Conservation (phyloP, 2,329 filamentous ascomycete genomes). For the Drechslerella stenobrocha region DNA sequence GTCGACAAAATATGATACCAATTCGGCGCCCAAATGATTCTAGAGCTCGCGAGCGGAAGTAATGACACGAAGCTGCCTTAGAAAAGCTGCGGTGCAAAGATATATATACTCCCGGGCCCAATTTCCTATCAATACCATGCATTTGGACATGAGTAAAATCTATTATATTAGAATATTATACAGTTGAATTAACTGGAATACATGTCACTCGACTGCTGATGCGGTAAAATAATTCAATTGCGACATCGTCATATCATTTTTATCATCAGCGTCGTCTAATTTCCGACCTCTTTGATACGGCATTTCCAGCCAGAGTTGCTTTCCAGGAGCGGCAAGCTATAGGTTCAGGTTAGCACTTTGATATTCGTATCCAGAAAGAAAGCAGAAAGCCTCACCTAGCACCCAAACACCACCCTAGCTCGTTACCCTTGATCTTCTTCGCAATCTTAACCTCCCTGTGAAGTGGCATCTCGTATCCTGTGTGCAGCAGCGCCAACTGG, state of each 20-base stretch:
- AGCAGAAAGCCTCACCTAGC: slow-evolving; percentile 69
- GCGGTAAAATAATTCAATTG: too few species aligned
- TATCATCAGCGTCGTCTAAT: slow-evolving; percentile 53
- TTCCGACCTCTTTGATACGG: slow-evolving; percentile 75
- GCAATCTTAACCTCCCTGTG: slow-evolving; percentile 95
- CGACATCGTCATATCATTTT: slow-evolving; percentile 7
- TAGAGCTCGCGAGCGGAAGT: too few species aligned
- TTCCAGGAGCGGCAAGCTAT: slow-evolving; percentile 78
- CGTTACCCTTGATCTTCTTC: slow-evolving; percentile 97
- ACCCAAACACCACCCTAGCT: slow-evolving; percentile 96
- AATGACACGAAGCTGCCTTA: too few species aligned
- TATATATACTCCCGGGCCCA: too few species aligned
- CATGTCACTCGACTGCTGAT: too few species aligned
- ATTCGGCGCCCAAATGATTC: too few species aligned
- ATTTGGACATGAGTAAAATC: too few species aligned
- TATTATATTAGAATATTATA: too few species aligned
- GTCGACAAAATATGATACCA: too few species aligned
- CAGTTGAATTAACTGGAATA: too few species aligned
- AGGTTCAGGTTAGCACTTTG: slow-evolving; percentile 1
- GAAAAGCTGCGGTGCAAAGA: too few species aligned
- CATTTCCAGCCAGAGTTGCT: slow-evolving; percentile 83
- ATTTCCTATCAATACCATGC: too few species aligned
- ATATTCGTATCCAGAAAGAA: slow-evolving; percentile 3
- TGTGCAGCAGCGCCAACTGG: slow-evolving; percentile 89
- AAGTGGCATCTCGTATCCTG: slow-evolving; percentile 96